A percentile compares a stretch with the other conserved stretches of the same genome.
phyloP scores from a whole-genome alignment of 495 filamentous ascomycete species.

The Penicillium paradoxum region DNA sequence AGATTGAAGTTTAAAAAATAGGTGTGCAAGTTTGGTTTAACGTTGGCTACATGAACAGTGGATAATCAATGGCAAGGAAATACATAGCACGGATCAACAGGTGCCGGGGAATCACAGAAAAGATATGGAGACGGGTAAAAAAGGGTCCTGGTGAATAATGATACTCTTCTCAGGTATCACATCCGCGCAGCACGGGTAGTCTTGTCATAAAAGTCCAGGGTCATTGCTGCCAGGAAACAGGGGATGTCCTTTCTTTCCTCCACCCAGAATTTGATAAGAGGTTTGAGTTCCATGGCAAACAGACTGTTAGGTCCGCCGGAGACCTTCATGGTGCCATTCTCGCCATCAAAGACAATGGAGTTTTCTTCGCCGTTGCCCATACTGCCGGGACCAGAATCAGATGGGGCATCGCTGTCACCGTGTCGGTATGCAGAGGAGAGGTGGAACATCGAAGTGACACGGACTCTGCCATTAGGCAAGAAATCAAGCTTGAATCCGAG shows the following conservation, averaged over 20 bases:
- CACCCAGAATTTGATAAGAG: constrained; percentile 89
- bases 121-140: constrained; percentile 2
- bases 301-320: constrained; percentile 78
- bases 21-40: not conserved
- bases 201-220: constrained; percentile 89
- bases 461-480: constrained; percentile 85
- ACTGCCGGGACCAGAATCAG: constrained; percentile 45
- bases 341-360: constrained; percentile 93
- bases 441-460: constrained; percentile 75
- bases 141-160: not conserved
- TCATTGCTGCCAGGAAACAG: constrained; percentile 83
- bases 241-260: constrained; percentile 86
- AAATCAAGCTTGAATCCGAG: constrained; percentile 93
- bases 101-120: constrained; percentile 29
- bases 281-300: constrained; percentile 79
- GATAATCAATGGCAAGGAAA: not conserved
- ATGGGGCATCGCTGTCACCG: constrained; percentile 49
- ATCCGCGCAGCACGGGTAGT: constrained; percentile 51
- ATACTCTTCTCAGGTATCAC: constrained; percentile 14
- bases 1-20: not conserved
- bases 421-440: constrained; percentile 51
- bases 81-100: constrained; percentile 20
- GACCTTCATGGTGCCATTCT: constrained; percentile 95
- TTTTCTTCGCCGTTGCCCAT: constrained; percentile 62
- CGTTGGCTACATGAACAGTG: not conserved